Percentiles rank a stretch among this genome's conserved stretches.
Conservation (phyloP, 768 basidiomycete species). For the Mycena latifolia region DNA sequence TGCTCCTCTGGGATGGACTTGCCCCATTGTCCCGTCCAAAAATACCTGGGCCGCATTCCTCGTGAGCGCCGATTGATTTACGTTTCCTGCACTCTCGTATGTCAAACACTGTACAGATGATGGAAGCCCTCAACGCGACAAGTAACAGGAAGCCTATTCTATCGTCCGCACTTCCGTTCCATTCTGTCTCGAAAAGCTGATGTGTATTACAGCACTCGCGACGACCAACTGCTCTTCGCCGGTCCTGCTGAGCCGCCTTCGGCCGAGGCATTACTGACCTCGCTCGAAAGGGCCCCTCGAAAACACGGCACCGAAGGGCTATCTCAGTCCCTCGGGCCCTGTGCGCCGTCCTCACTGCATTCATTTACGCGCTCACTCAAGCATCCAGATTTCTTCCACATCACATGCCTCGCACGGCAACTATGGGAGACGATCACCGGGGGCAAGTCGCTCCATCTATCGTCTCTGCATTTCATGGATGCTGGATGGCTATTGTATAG, state of each 20-base stretch:
- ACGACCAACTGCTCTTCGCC: slow-evolving; percentile 15
- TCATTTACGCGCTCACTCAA: too few species aligned
- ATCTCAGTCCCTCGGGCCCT: background rate
- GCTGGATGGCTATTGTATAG: background rate
- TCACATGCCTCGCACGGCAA: slow-evolving; percentile 9
- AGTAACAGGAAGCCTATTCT: slow-evolving; percentile 13
- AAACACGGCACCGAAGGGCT: background rate
- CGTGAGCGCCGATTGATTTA: background rate
- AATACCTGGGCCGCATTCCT: slow-evolving; percentile 10
- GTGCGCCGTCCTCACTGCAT: background rate
- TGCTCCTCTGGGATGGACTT: slow-evolving; percentile 4
- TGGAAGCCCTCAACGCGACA: slow-evolving; percentile 5
- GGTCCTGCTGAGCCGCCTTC: slow-evolving; percentile 11
- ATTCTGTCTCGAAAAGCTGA: background rate
- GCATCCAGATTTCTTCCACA: slow-evolving; percentile 12
- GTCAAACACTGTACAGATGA: slow-evolving; percentile 13
- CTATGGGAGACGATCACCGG: slow-evolving; percentile 20
- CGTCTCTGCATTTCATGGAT: too few species aligned
- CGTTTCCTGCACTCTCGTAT: too few species aligned
- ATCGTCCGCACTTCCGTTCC: background rate
- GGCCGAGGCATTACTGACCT: background rate
- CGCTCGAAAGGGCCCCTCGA: background rate
- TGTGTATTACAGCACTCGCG: background rate
- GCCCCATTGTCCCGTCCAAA: background rate
- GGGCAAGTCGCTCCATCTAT: background rate